Conservation (phyloP, 352 stramenopile genomes). For the Phytophthora ohioensis region DNA sequence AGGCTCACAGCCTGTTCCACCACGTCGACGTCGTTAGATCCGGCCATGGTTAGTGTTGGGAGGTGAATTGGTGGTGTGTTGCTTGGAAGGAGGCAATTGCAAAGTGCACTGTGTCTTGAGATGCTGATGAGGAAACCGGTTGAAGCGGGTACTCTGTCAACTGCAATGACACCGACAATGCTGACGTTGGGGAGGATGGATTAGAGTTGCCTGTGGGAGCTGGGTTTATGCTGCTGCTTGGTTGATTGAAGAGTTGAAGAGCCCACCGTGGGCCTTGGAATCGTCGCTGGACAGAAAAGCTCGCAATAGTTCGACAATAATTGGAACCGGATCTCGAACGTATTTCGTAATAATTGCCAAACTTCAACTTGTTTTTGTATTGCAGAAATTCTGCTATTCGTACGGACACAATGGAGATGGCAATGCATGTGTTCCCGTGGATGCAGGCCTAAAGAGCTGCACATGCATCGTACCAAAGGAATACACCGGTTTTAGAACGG, state of each 20-base stretch:
- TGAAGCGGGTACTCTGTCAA: background rate
- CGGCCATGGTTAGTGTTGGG: conserved; percentile 17
- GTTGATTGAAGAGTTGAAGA: background rate
- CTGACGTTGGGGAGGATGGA: background rate
- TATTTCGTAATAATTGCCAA: too few relatives aligned
- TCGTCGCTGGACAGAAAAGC: background rate
- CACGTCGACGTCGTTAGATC: conserved; percentile 31
- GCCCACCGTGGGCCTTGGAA: background rate
- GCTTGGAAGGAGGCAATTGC: conserved; percentile 12
- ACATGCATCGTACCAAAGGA: too few relatives aligned
- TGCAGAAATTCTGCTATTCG: too few relatives aligned
- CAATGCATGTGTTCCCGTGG: too few relatives aligned
- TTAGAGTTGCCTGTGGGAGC: background rate
- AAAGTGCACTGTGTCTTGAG: conserved; percentile 14
- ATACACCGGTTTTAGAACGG: background rate
- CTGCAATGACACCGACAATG: background rate
- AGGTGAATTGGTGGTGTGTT: conserved; percentile 1
- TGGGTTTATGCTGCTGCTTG: background rate
- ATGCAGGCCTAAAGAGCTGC: too few relatives aligned
- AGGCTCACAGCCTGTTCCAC: conserved; percentile 67
- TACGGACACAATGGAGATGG: too few relatives aligned
- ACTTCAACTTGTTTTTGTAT: too few relatives aligned
- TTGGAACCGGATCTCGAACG: background rate
- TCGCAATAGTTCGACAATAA: background rate
- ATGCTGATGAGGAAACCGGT: background rate